phyloP scores from a whole-genome alignment of 2,329 filamentous ascomycete genomes.

The Calonectria ilicicola region DNA sequence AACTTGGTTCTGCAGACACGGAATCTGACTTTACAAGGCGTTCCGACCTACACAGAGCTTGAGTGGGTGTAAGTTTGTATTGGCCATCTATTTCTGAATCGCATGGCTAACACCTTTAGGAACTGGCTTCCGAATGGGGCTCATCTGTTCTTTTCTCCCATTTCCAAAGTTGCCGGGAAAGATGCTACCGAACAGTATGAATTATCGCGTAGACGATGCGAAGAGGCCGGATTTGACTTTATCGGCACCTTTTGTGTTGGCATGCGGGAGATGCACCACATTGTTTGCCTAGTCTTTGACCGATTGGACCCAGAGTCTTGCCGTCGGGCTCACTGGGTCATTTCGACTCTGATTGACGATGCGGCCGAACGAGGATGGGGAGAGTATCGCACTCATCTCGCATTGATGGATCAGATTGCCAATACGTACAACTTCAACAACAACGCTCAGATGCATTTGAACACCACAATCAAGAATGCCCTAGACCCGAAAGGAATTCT shows the following conservation, averaged over 20 bases:
- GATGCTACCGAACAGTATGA: constrained; percentile 25
- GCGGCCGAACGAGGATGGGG: constrained; percentile 56
- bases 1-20: constrained; percentile 30
- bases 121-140: constrained; percentile 37
- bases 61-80: constrained; percentile 33
- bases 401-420: constrained; percentile 60
- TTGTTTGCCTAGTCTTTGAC: constrained; percentile 66
- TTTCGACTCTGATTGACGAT: constrained; percentile 53
- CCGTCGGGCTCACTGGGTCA: constrained; percentile 44
- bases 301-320: constrained; percentile 52
- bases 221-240: constrained; percentile 36
- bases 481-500: constrained; percentile 56
- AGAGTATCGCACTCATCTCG: constrained; percentile 60
- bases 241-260: constrained; percentile 31
- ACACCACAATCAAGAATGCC: constrained; percentile 57
- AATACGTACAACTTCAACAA: constrained; percentile 59
- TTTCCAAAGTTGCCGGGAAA: constrained; percentile 33
- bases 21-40: constrained; percentile 29
- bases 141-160: constrained; percentile 38
- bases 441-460: constrained; percentile 55
- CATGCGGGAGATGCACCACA: constrained; percentile 41
- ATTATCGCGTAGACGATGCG: constrained; percentile 21
- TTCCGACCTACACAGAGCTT: constrained; percentile 32
- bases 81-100: neutral
- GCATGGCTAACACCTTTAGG: neutral